Evolutionary conservation across 2,329 filamentous ascomycete genomes (phyloP).

Genomic region (Botrytis byssoidea): DNA sequence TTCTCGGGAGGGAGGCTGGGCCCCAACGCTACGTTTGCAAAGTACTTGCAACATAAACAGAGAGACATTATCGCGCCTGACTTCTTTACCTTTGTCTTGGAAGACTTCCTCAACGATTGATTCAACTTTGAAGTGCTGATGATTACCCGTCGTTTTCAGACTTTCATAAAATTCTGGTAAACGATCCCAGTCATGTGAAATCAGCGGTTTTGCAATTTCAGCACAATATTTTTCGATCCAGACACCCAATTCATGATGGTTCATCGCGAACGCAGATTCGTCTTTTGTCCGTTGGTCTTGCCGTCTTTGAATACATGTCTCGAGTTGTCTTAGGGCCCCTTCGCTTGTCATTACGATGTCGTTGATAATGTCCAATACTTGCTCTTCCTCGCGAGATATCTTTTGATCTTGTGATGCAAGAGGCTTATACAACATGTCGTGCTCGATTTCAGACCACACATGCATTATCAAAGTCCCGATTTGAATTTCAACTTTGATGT

Average conservation of each 20-base stretch:
- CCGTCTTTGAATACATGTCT: not conserved
- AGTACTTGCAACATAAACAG: not conserved
- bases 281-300: not conserved
- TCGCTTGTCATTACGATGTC: not conserved
- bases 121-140: not conserved
- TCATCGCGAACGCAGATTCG: not conserved
- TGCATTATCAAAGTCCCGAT: not conserved
- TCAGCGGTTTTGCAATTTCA: not conserved
- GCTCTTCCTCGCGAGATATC: not conserved
- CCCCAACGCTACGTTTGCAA: not conserved
- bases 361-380: constrained; percentile 1
- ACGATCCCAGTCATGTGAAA: not conserved
- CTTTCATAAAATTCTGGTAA: not conserved
- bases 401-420: not conserved
- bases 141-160: not conserved
- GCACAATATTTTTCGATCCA: not conserved
- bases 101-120: not conserved
- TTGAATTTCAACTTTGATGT: not conserved
- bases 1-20: not conserved
- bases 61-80: not conserved
- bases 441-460: not conserved
- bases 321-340: not conserved
- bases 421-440: not conserved
- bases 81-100: too few relatives aligned
- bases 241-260: not conserved